phyloP scores from a whole-genome alignment of 257 asterid genomes.

The Linderniella brevidens region DNA sequence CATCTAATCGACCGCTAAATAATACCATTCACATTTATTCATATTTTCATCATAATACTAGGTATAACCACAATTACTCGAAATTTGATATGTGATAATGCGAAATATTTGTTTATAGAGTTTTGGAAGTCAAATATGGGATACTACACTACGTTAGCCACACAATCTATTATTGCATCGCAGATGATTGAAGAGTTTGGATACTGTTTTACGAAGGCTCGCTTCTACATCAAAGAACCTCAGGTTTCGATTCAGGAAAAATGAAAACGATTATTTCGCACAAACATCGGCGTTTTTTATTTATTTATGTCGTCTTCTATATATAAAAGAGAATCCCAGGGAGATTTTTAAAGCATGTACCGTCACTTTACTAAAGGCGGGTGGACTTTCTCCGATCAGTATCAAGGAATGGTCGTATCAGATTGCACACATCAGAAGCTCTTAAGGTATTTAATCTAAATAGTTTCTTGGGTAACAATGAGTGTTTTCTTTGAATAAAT shows the following conservation, averaged over 20 bases:
- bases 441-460: constrained; percentile 32
- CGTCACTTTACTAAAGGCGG: constrained; percentile 81
- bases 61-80: constrained; percentile 38
- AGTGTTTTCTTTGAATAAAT: too few species aligned
- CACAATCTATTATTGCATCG: constrained; percentile 51
- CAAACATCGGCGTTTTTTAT: too few species aligned
- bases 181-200: constrained; percentile 75
- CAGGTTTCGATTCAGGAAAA: too few species aligned
- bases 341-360: constrained; percentile 60
- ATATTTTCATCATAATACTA: too few species aligned
- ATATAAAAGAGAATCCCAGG: constrained; percentile 41
- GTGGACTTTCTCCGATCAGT: constrained; percentile 93
- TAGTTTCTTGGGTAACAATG: too few species aligned
- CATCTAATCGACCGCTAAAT: constrained; percentile 16
- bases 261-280: too few species aligned
- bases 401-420: constrained; percentile 96
- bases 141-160: constrained; percentile 38
- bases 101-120: too few species aligned
- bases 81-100: too few species aligned
- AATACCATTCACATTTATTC: too few species aligned
- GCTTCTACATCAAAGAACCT: constrained; percentile 57
- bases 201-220: constrained; percentile 51
- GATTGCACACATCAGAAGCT: constrained; percentile 91
- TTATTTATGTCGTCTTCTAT: background rate
- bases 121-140: constrained; percentile 82